Evolutionary conservation across 2,329 filamentous ascomycete genomes (phyloP).

Genomic region (Pseudohalonectria lignicola): DNA sequence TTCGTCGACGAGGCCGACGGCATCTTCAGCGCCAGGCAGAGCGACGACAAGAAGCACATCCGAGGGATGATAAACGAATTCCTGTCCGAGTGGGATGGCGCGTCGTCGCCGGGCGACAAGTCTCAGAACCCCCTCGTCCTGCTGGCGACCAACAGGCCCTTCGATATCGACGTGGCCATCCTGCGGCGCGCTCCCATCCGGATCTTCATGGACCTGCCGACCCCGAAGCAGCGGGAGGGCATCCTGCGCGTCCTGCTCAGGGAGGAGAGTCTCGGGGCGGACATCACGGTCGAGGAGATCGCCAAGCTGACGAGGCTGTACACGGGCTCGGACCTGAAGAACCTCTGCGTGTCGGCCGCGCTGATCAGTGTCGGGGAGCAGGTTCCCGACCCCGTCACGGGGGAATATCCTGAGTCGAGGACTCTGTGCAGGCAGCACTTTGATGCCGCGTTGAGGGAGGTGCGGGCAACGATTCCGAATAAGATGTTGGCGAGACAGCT

Average conservation of each 20-base stretch:
- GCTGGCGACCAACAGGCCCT: constrained; percentile 17
- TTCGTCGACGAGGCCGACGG: constrained; percentile 18
- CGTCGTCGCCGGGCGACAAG: constrained; percentile 2
- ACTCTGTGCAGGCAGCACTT: neutral
- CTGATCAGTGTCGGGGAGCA: constrained; percentile 25
- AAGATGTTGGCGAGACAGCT: neutral
- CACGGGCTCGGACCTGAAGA: constrained; percentile 41
- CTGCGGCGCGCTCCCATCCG: constrained; percentile 36
- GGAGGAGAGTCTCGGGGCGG: constrained; percentile 27
- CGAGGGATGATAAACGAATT: constrained; percentile 13
- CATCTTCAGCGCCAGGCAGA: constrained; percentile 4
- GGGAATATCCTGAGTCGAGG: neutral
- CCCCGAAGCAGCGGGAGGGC: constrained; percentile 26
- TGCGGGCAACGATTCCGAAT: neutral
- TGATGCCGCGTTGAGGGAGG: neutral
- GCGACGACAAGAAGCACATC: neutral
- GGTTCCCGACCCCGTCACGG: neutral
- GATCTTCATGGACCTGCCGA: constrained; percentile 35
- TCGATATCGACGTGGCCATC: constrained; percentile 28
- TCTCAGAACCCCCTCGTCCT: constrained; percentile 12
- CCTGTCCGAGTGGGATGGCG: constrained; percentile 15
- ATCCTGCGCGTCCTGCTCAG: constrained; percentile 38
- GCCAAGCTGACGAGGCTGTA: constrained; percentile 33
- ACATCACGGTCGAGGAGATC: constrained; percentile 27
- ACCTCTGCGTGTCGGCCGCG: constrained; percentile 35